Base-by-base conservation (phyloP, 371 early-diverging fungal species). In the Mucor velutinosus region DNA sequence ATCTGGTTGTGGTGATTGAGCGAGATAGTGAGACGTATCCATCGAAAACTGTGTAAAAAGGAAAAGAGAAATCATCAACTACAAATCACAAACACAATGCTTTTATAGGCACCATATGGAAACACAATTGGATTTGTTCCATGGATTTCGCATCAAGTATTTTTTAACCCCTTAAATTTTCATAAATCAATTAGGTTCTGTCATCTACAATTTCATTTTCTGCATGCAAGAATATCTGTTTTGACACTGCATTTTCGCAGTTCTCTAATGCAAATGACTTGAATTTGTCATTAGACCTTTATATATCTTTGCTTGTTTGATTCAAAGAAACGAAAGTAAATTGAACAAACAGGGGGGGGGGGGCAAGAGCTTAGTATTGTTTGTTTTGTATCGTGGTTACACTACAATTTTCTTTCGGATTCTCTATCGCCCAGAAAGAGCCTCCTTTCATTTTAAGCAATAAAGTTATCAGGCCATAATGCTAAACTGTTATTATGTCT, bases 1-100 rank as follows among this genome's bases (percentile, higher is more conserved):
- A 33, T 74, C 74, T 8, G 74, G 74, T 10, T 73, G 73, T 25
- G 60, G 29, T 47, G 60, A 39, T 23, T 43, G 58, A 1, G 25
- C 7, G 51, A 35, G 14, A 32, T 45, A 33, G 23, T 6, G 29
- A 7, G 59, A 51, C 21, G 66, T 35, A 39, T 66, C 29, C 59
- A 59, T 41, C 35, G 4, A 15, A 17, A 19, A 12, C 7, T 4
- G 29, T 15, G 33, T 27, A 47, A 58, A 45, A 39, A 11, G 21
- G 33, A 55, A 63, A 23, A 39, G 29, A 14, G 37, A 23, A 39
- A 41, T 7, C 15, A 56, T 14, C 23, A 21, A 8, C 2, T 23
- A 14, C 11, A n/a, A 47, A n/a, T 8, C 19, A 23, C 23, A 11
- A 43, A 43, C 3, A 43, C 43, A 47, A 10, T 23, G 21, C 23